Evolutionary conservation across 2,329 filamentous ascomycete species (phyloP).

Genomic region (Colletotrichum sp.): DNA sequence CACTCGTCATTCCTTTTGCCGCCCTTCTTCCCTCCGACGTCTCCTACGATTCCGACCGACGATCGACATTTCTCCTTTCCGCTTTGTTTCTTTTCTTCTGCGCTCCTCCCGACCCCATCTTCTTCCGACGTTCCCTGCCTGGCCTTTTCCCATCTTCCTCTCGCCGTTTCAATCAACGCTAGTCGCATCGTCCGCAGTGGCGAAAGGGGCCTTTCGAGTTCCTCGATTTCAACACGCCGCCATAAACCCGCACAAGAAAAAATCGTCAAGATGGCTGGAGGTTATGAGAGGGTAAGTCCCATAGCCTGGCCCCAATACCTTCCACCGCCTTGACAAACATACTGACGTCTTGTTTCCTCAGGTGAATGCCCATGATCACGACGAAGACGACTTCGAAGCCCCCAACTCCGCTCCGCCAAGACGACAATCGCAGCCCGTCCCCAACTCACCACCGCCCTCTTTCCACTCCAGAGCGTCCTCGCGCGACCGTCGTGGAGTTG

Average conservation of each 20-base stretch:
- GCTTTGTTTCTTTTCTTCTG: constrained; percentile 8
- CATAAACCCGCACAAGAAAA: neutral
- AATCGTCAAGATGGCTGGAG: constrained; percentile 51
- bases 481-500: constrained; percentile 56
- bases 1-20: constrained; percentile 11
- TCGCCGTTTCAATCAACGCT: constrained; percentile 2
- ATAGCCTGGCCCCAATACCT: neutral
- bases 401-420: constrained; percentile 36
- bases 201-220: constrained; percentile 4
- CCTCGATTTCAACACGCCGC: neutral
- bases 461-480: constrained; percentile 84
- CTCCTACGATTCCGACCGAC: neutral
- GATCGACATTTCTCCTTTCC: constrained; percentile 16
- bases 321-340: neutral
- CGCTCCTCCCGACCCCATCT: constrained; percentile 2
- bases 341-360: constrained; percentile 32
- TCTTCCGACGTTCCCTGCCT: neutral
- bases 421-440: constrained; percentile 38
- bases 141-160: neutral
- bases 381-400: constrained; percentile 55
- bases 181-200: constrained; percentile 17
- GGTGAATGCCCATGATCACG: constrained; percentile 65
- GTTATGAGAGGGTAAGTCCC: constrained; percentile 62
- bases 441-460: constrained; percentile 75
- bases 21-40: neutral